Conservation (phyloP, 768 basidiomycete species). For the Pholiota molesta region DNA sequence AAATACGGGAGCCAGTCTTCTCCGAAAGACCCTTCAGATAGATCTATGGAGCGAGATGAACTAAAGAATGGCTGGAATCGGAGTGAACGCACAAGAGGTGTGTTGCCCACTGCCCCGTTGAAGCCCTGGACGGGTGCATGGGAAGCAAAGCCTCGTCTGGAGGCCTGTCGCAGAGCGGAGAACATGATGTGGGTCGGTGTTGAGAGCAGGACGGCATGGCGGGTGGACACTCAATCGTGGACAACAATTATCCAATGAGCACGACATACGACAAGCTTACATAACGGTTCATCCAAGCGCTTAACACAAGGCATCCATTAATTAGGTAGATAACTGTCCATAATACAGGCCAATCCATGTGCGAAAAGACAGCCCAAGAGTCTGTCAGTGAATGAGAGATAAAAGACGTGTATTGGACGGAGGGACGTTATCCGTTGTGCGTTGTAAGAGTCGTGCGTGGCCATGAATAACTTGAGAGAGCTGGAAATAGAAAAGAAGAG, state of each 20-base stretch:
- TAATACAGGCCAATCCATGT: conserved; percentile 22
- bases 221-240: conserved; percentile 4
- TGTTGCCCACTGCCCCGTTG: conserved; percentile 88
- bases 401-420: conserved; percentile 31
- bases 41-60: conserved; percentile 53
- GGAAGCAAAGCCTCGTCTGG: conserved; percentile 39
- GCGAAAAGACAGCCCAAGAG: conserved; percentile 18
- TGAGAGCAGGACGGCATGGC: conserved; percentile 9
- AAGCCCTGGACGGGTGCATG: conserved; percentile 70
- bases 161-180: conserved; percentile 31
- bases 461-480: conserved; percentile 37
- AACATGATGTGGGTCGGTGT: conserved; percentile 34
- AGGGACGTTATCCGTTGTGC: conserved; percentile 35
- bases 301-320: conserved; percentile 13
- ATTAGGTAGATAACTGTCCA: conserved; percentile 12
- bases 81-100: conserved; percentile 71
- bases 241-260: conserved; percentile 28
- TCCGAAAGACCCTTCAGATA: conserved; percentile 81
- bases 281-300: conserved; percentile 24
- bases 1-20: conserved; percentile 79
- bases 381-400: conserved; percentile 19
- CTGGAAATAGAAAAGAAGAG: conserved; percentile 19
- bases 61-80: not conserved
- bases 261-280: conserved; percentile 37
- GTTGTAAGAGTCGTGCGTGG: conserved; percentile 42